A percentile compares a stretch with the other conserved stretches of the same genome.
These are phyloP conservation scores for Ramaria sp. DNA, from an alignment of 768 basidiomycete genomes.

Conservation along the genomic window DNA sequence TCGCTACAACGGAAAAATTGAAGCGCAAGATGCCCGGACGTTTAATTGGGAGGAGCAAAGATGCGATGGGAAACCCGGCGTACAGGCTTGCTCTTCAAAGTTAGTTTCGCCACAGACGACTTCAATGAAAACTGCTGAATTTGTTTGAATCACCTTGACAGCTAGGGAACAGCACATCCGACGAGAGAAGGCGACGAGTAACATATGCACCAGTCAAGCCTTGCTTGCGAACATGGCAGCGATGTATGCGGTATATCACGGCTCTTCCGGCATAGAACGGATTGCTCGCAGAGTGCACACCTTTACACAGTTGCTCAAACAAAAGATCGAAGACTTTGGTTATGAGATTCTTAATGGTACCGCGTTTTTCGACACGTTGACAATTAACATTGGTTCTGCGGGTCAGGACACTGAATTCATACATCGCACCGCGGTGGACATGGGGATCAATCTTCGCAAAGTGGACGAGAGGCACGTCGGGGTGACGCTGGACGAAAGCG, in stretches of 20 bases:
- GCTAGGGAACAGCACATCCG: constrained; percentile 96
- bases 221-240: constrained; percentile 98
- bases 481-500: constrained; percentile 88
- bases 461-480: constrained; percentile 72
- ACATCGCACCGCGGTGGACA: constrained; percentile 53
- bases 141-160: constrained; percentile 18
- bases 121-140: background rate
- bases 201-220: constrained; percentile 97
- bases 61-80: constrained; percentile 72
- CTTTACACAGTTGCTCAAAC: constrained; percentile 67
- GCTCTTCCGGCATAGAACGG: constrained; percentile 69
- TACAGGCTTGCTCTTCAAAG: constrained; percentile 94
- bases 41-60: constrained; percentile 83
- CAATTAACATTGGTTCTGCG: constrained; percentile 58
- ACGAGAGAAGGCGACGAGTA: constrained; percentile 95
- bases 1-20: constrained; percentile 81
- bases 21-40: constrained; percentile 99
- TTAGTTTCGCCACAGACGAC: constrained; percentile 28
- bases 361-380: constrained; percentile 85
- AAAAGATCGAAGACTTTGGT: constrained; percentile 57
- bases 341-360: constrained; percentile 57
- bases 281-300: constrained; percentile 90
- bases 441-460: constrained; percentile 74
- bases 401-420: constrained; percentile 45
- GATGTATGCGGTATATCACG: constrained; percentile 97